A percentile compares a stretch with the other conserved stretches of the same genome.
Conservation (phyloP, 176 grass and related monocot genomes). For the Cenchrus fungigraminus region DNA sequence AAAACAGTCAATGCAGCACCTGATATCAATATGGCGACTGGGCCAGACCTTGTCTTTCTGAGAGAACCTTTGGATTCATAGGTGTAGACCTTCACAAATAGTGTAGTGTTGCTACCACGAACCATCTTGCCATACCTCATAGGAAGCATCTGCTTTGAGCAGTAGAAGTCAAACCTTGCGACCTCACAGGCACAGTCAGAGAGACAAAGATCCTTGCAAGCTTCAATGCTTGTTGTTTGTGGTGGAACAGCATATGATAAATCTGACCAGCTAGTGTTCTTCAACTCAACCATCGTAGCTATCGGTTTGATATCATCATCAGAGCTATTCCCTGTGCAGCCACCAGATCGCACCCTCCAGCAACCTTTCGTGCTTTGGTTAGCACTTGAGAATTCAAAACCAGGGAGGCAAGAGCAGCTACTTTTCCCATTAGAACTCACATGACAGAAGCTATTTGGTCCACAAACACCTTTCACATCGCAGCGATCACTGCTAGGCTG, state of each 20-base stretch:
- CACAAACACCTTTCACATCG: slow-evolving; percentile 42
- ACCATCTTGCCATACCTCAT: slow-evolving; percentile 42
- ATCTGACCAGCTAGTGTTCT: slow-evolving; percentile 47
- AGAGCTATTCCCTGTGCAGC: slow-evolving; percentile 39
- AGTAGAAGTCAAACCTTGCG: slow-evolving; percentile 38
- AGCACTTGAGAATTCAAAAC: slow-evolving; percentile 40
- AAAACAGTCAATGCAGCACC: slow-evolving; percentile 25
- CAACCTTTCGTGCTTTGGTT: slow-evolving; percentile 41
- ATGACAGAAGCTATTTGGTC: slow-evolving; percentile 49
- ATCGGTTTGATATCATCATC: neutral
- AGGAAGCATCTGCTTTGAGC: slow-evolving; percentile 50
- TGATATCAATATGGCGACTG: slow-evolving; percentile 40
- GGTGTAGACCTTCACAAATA: slow-evolving; percentile 51
- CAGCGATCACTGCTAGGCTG: slow-evolving; percentile 24
- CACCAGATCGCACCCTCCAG: slow-evolving; percentile 5
- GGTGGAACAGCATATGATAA: slow-evolving; percentile 28
- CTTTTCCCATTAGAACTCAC: slow-evolving; percentile 13
- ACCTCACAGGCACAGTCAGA: slow-evolving; percentile 39
- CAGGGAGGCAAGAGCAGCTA: slow-evolving; percentile 45
- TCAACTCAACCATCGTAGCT: slow-evolving; percentile 36
- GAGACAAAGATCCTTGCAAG: slow-evolving; percentile 35
- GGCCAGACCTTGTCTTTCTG: neutral
- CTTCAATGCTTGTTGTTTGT: slow-evolving; percentile 28
- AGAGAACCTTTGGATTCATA: slow-evolving; percentile 1
- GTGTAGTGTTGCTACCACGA: slow-evolving; percentile 38